Evolutionary conservation across 2,329 filamentous ascomycete species (phyloP).

Genomic region (Diatrype stigma): DNA sequence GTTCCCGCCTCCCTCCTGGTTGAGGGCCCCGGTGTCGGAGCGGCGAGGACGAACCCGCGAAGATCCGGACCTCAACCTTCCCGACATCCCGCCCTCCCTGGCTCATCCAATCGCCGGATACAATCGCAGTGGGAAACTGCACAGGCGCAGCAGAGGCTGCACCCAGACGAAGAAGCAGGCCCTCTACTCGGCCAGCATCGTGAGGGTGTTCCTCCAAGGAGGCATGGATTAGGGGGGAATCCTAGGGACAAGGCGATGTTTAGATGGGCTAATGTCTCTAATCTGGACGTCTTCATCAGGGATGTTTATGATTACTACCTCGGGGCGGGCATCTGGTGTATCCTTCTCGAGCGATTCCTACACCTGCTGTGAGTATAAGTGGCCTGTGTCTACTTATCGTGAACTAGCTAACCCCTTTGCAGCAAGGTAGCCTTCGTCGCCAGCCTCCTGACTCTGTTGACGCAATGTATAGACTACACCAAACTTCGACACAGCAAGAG

Average conservation of each 20-base stretch:
- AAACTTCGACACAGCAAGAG: conserved; percentile 63
- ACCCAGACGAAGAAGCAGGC: conserved; percentile 33
- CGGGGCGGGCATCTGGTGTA: conserved; percentile 80
- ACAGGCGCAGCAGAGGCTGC: conserved; percentile 48
- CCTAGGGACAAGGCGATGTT: conserved; percentile 77
- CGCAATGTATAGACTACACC: conserved; percentile 79
- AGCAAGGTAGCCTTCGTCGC: conserved; percentile 81
- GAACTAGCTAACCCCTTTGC: conserved; percentile 6
- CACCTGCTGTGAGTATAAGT: conserved; percentile 61
- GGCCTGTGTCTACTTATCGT: conserved; percentile 3
- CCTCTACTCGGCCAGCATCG: conserved; percentile 9
- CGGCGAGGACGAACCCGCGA: conserved; percentile 20
- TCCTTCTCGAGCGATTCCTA: conserved; percentile 66
- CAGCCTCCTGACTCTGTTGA: conserved; percentile 75
- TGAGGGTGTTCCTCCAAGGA: conserved; percentile 14
- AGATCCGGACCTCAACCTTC: conserved; percentile 19
- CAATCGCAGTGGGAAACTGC: conserved; percentile 52
- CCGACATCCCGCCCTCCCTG: conserved; percentile 31
- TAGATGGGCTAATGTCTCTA: conserved; percentile 88
- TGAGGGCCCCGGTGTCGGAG: conserved; percentile 36
- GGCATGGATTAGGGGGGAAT: conserved; percentile 21
- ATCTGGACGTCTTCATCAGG: conserved; percentile 81
- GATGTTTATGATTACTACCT: conserved; percentile 84
- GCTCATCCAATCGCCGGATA: conserved; percentile 39
- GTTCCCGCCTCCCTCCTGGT: conserved; percentile 61